These are phyloP conservation scores for Gardenia jasminoides DNA, from an alignment of 257 asterid species.

Conservation along the genomic window DNA sequence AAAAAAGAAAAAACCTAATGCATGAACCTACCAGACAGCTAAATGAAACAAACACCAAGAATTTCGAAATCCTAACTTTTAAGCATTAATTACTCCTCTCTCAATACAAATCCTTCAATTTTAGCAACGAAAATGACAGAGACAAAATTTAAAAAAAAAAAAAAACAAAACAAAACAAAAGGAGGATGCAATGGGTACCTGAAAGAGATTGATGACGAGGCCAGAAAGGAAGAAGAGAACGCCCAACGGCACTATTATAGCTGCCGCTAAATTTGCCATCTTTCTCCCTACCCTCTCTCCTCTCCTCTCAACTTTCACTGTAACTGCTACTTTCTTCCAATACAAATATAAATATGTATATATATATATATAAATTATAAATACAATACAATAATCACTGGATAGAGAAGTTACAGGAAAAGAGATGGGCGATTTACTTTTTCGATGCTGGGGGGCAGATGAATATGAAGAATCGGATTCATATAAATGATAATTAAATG, in stretches of 20 bases:
- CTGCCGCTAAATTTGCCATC: constrained; percentile 64
- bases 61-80: neutral
- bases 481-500: neutral
- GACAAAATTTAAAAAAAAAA: neutral
- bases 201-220: constrained; percentile 70
- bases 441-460: neutral
- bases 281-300: constrained; percentile 2
- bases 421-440: neutral
- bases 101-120: too few relatives aligned
- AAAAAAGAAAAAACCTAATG: neutral
- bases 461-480: neutral
- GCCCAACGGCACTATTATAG: constrained; percentile 76
- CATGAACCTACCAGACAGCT: constrained; percentile 2
- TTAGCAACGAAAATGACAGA: too few relatives aligned
- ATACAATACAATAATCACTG: too few relatives aligned
- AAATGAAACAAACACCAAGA: neutral
- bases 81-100: neutral
- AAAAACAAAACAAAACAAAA: neutral
- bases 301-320: neutral
- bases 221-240: constrained; percentile 86
- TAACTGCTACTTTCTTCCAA: neutral
- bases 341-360: too few relatives aligned
- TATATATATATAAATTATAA: neutral
- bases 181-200: constrained; percentile 37
- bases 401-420: too few relatives aligned